phyloP scores from a whole-genome alignment of 2,329 filamentous ascomycete species.

The Leptographium wingfieldii region DNA sequence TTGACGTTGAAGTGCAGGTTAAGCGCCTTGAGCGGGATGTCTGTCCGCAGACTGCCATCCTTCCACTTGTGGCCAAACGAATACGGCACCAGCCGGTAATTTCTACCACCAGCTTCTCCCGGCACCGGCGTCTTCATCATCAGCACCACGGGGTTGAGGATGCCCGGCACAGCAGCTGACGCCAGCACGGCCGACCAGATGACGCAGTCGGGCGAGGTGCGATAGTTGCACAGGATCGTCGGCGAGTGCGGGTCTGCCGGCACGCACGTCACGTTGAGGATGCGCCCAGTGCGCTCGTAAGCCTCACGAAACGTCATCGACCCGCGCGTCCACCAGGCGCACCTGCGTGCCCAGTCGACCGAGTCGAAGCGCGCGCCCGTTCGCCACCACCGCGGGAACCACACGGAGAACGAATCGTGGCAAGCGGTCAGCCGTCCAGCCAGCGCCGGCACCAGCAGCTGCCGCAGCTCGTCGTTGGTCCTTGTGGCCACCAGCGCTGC shows the following conservation, averaged over 20 bases:
- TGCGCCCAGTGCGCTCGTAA: conserved; percentile 83
- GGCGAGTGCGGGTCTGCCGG: conserved; percentile 90
- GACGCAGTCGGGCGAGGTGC: conserved; percentile 91
- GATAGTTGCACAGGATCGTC: conserved; percentile 85
- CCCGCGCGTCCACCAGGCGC: conserved; percentile 81
- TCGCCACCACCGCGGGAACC: conserved; percentile 76
- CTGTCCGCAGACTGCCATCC: conserved; percentile 84
- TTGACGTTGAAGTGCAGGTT: conserved; percentile 98
- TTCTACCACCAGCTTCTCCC: neutral
- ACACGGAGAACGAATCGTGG: conserved; percentile 61
- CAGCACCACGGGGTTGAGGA: conserved; percentile 87
- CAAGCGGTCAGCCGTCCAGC: conserved; percentile 76
- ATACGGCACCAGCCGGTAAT: conserved; percentile 68
- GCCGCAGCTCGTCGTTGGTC: conserved; percentile 81
- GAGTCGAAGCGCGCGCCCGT: conserved; percentile 93
- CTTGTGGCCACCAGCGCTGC: conserved; percentile 78
- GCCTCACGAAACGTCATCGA: conserved; percentile 92
- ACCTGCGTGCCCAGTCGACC: conserved; percentile 75
- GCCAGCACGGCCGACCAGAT: conserved; percentile 96
- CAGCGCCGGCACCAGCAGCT: conserved; percentile 76
- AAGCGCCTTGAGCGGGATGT: conserved; percentile 86
- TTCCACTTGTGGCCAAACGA: conserved; percentile 99
- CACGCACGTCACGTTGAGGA: conserved; percentile 91
- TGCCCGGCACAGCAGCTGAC: conserved; percentile 89
- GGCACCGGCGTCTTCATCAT: conserved; percentile 61